phyloP scores from a whole-genome alignment of 2,329 filamentous ascomycete species.

The Neofusicoccum ribis region DNA sequence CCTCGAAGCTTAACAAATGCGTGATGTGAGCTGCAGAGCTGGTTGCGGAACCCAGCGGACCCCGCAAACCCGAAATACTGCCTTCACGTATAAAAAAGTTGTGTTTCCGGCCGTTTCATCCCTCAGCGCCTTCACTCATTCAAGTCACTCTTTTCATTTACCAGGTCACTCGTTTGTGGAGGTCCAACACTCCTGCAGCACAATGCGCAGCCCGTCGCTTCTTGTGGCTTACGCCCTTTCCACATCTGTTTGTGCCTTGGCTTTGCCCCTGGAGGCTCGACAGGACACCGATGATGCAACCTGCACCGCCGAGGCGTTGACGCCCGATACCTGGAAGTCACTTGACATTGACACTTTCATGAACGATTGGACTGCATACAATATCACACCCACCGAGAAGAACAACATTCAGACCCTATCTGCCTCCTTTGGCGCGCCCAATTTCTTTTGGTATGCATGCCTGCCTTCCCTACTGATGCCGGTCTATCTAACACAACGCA shows the following conservation, averaged over 20 bases:
- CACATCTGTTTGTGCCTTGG: neutral
- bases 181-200: neutral
- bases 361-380: neutral
- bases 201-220: neutral
- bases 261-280: neutral
- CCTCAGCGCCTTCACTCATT: neutral
- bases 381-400: neutral
- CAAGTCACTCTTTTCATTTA: neutral
- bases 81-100: neutral
- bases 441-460: neutral
- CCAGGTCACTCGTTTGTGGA: neutral
- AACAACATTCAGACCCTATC: neutral
- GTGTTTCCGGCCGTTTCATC: neutral
- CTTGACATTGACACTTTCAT: slow-evolving; percentile 1
- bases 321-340: neutral
- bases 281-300: neutral
- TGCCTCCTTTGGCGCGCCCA: neutral
- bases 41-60: too few relatives aligned
- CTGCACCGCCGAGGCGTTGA: neutral
- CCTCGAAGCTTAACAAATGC: too few relatives aligned
- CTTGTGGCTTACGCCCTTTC: neutral
- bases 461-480: too few relatives aligned
- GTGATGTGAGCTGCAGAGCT: too few relatives aligned
- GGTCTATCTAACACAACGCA: neutral
- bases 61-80: too few relatives aligned